Base-by-base conservation (phyloP, 345 rosid species). In the Balakata baccata region DNA sequence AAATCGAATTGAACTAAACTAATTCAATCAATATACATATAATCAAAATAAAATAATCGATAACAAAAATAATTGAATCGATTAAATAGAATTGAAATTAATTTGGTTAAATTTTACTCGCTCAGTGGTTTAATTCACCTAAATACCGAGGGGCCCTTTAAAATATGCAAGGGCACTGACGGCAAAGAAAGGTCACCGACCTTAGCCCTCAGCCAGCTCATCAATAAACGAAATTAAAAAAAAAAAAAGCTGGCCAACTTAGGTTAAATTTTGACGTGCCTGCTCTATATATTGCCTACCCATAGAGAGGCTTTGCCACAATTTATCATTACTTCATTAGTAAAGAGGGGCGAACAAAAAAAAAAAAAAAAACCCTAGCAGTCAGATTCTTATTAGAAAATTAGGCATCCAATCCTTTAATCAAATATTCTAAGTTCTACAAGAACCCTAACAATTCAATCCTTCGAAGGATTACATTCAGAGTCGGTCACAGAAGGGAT, bases 121-220 rank as follows among this genome's bases (percentile, higher is more conserved):
- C n/a, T n/a, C n/a, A n/a, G n/a, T n/a, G n/a, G n/a, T n/a, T n/a
- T n/a, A n/a, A n/a, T n/a, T n/a, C n/a, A n/a, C n/a, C n/a, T n/a
- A n/a, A n/a, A n/a, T n/a, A n/a, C n/a, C n/a, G n/a, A n/a, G n/a
- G n/a, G n/a, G n/a, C n/a, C n/a, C n/a, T n/a, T n/a, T n/a, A n/a
- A n/a, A n/a, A n/a, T n/a, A n/a, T n/a, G n/a, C n/a, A n/a, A n/a
- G 75, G 69, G 75, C 12, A 72, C 18, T 72, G 38, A 20, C 59
- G 75, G 47, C 5, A 61, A 34, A 12, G 6, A 14, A 5, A 17
- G 4, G 34, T 29, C 0, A 53, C 3, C 57, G 22, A 53, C 8
- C 20, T 53, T 53, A 5, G 16, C 18, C 22, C 1, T 7, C 5
- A 29, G 57, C 57, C 59, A 54, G 5, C 20, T 3, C 47, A 43